These are phyloP conservation scores for Corinectria fuckeliana DNA, from an alignment of 2,329 filamentous ascomycete genomes.

Conservation along the genomic window DNA sequence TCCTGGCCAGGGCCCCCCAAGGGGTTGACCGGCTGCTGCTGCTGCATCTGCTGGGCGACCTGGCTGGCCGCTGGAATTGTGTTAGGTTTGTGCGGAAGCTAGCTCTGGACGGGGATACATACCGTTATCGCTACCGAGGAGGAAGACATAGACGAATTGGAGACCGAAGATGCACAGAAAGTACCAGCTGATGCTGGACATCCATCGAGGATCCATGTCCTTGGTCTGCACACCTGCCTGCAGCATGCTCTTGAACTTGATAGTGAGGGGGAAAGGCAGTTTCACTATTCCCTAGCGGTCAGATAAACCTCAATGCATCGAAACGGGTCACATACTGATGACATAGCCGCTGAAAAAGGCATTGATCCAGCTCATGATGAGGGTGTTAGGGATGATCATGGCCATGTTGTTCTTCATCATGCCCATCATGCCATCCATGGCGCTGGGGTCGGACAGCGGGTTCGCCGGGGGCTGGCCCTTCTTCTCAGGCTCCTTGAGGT, in stretches of 20 bases:
- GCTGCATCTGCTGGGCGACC: conserved; percentile 87
- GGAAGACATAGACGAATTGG: conserved; percentile 96
- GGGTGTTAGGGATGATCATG: conserved; percentile 98
- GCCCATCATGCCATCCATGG: conserved; percentile 99
- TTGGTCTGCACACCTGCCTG: conserved; percentile 95
- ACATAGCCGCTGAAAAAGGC: conserved; percentile 98
- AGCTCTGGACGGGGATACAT: conserved; percentile 41
- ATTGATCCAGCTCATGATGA: conserved; percentile 99
- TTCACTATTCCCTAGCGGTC: conserved; percentile 69
- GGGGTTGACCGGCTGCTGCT: conserved; percentile 57
- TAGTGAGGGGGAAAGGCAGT: conserved; percentile 94
- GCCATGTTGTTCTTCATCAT: conserved; percentile 99
- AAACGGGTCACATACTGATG: conserved; percentile 70
- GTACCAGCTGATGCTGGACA: conserved; percentile 98
- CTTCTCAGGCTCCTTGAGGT: conserved; percentile 86
- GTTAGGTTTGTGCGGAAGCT: not conserved
- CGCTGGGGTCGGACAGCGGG: conserved; percentile 91
- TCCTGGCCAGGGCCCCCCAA: conserved; percentile 94
- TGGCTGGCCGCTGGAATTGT: conserved; percentile 76
- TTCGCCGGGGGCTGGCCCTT: conserved; percentile 89
- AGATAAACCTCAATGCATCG: conserved; percentile 4
- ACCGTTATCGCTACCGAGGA: conserved; percentile 96
- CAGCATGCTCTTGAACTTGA: conserved; percentile 99
- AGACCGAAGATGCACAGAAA: conserved; percentile 97
- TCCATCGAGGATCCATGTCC: conserved; percentile 97